Base-by-base conservation (phyloP, 2,329 filamentous ascomycete genomes). In the Penicillium sp. region DNA sequence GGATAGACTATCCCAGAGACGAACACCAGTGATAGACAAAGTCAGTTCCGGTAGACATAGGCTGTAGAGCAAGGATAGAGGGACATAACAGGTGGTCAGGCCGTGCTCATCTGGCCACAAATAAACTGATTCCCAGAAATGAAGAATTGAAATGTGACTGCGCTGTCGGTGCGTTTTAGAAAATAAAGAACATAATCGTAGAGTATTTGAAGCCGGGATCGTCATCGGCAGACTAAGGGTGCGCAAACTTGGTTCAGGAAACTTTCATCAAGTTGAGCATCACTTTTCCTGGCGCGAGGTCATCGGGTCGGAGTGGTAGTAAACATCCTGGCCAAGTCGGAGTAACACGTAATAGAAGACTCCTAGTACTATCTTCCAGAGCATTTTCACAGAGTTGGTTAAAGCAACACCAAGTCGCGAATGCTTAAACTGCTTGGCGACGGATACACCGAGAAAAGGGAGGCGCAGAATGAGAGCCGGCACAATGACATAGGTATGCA, bases 401-500 rank as follows among this genome's bases (percentile, higher is more conserved):
- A 42, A 24, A 18, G 46, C 47, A n/a, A 44, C 29, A 7, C 59
- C 57, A 13, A 45, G 16, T 16, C 45, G 52, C 3, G 55, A 57
- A 24, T 51, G 38, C 10, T 31, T 29, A 9, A 55, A n/a, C 8
- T 44, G 45, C 13, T 53, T 45, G 10, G 49, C 29, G 28, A 29
- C 16, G 10, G 52, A 54, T 2, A 59, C 10, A 1, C 52, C 26
- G 23, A 43, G 24, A 5, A 57, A 16, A 33, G 53, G 50, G 3
- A 58, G 13, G 18, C 39, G 51, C 15, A 57, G 36, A 28, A 54
- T 18, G 2, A 52, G 39, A 23, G 45, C 47, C 6, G 60, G 60
- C n/a, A 62, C 12, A 42, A 60, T 43, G 18, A 62, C 21, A 42
- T 48, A 48, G 18, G 38, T 49, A 34, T 57, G 56, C 6, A 59